Evolutionary conservation across 345 rosid species (phyloP).

Genomic region (Eucalyptus polyanthemos): DNA sequence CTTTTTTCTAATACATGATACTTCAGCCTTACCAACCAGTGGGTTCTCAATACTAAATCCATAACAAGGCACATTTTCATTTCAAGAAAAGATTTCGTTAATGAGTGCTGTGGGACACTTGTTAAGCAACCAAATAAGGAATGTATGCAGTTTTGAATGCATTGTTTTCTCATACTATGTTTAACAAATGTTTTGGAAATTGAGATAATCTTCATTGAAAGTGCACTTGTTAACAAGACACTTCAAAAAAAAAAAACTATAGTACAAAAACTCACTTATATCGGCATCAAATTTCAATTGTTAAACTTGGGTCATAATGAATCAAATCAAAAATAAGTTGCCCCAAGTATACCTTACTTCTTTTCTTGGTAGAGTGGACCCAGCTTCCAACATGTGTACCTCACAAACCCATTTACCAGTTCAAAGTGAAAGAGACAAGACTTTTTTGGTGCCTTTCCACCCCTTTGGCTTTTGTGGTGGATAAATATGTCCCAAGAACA

Average conservation of each 20-base stretch:
- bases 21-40: not conserved
- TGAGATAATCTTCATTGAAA: not conserved
- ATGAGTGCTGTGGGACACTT: not conserved
- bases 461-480: not conserved
- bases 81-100: not conserved
- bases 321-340: not conserved
- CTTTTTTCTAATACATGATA: not conserved
- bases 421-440: not conserved
- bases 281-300: not conserved
- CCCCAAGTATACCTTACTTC: not conserved
- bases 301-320: not conserved
- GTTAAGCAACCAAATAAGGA: not conserved
- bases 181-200: not conserved
- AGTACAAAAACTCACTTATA: not conserved
- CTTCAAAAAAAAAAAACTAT: not conserved
- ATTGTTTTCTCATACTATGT: not conserved
- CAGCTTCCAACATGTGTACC: not conserved
- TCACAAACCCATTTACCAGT: not conserved
- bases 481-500: not conserved
- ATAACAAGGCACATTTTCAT: not conserved
- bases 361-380: not conserved
- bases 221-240: not conserved
- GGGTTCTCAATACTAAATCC: not conserved
- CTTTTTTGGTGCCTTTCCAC: not conserved
- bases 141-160: not conserved